Percentiles rank a stretch among this genome's conserved stretches.
Conservation (phyloP, 2,329 filamentous ascomycete species). For the Epichloe coenophiala region DNA sequence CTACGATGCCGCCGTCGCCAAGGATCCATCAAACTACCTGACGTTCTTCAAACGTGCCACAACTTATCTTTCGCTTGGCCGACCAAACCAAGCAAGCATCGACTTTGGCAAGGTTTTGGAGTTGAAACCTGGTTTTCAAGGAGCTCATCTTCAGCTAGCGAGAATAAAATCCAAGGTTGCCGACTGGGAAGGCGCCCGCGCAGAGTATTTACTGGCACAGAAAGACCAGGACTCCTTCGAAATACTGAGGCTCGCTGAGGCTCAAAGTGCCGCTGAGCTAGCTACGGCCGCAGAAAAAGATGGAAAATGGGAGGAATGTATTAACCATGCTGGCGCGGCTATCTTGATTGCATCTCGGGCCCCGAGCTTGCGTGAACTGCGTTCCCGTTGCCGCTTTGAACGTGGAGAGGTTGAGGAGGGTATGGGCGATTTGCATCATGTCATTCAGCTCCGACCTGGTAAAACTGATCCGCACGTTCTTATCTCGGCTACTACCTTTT, state of each 20-base stretch:
- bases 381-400: conserved; percentile 76
- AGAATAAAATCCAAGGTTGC: conserved; percentile 58
- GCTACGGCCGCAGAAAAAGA: conserved; percentile 43
- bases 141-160: conserved; percentile 77
- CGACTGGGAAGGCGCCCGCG: conserved; percentile 63
- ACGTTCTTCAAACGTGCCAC: conserved; percentile 92
- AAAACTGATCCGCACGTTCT: conserved; percentile 70
- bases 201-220: conserved; percentile 59
- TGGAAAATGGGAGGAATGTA: conserved; percentile 75
- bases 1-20: conserved; percentile 80
- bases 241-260: conserved; percentile 51
- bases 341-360: conserved; percentile 69
- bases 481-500: conserved; percentile 85
- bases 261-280: conserved; percentile 46
- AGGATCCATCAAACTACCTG: conserved; percentile 84
- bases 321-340: conserved; percentile 68
- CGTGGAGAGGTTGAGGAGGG: conserved; percentile 79
- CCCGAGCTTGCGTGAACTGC: conserved; percentile 60
- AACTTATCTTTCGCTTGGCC: conserved; percentile 82
- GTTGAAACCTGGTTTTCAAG: conserved; percentile 82
- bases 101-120: conserved; percentile 87
- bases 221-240: conserved; percentile 42
- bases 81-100: conserved; percentile 63
- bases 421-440: conserved; percentile 72
- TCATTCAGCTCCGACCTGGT: conserved; percentile 71